These are phyloP conservation scores for Allantophomopsis cytisporea DNA, from an alignment of 2,329 filamentous ascomycete genomes.

Conservation along the genomic window DNA sequence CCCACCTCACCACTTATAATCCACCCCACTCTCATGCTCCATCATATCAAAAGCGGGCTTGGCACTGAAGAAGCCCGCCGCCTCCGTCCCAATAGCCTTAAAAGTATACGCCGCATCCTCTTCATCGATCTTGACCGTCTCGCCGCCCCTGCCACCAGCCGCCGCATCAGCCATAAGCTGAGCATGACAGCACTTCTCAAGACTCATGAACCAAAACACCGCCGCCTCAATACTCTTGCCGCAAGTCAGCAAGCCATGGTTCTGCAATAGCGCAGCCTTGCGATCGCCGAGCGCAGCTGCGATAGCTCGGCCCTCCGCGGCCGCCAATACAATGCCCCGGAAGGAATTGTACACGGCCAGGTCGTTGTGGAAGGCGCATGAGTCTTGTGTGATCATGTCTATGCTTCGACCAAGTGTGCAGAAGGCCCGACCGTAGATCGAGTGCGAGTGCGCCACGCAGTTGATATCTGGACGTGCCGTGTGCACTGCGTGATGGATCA, in stretches of 20 bases:
- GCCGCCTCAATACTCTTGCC: conserved; percentile 34
- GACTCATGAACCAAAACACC: conserved; percentile 38
- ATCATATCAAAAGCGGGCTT: conserved; percentile 61
- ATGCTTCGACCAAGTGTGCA: conserved; percentile 43
- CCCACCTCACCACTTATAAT: conserved; percentile 14
- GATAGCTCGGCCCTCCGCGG: conserved; percentile 35
- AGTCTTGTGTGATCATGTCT: conserved; percentile 45
- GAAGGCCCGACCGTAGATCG: conserved; percentile 46
- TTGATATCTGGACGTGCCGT: conserved; percentile 42
- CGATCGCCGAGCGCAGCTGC: conserved; percentile 29
- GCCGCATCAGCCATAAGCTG: conserved; percentile 43
- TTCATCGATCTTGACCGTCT: conserved; percentile 53
- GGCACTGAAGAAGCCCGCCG: conserved; percentile 56
- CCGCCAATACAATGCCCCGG: conserved; percentile 35
- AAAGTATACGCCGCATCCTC: conserved; percentile 57
- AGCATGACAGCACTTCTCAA: conserved; percentile 33
- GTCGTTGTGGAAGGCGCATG: conserved; percentile 34
- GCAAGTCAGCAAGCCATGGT: conserved; percentile 39
- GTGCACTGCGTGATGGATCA: conserved; percentile 47
- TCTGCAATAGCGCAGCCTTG: conserved; percentile 38
- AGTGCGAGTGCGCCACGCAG: conserved; percentile 44
- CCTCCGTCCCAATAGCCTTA: conserved; percentile 45
- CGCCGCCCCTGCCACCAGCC: conserved; percentile 44
- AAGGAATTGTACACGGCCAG: conserved; percentile 27
- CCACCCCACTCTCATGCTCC: conserved; percentile 32